A percentile compares a stretch with the other conserved stretches of the same genome.
phyloP scores from a whole-genome alignment of 108 stramenopile species.

The Cyclotella atomus region DNA sequence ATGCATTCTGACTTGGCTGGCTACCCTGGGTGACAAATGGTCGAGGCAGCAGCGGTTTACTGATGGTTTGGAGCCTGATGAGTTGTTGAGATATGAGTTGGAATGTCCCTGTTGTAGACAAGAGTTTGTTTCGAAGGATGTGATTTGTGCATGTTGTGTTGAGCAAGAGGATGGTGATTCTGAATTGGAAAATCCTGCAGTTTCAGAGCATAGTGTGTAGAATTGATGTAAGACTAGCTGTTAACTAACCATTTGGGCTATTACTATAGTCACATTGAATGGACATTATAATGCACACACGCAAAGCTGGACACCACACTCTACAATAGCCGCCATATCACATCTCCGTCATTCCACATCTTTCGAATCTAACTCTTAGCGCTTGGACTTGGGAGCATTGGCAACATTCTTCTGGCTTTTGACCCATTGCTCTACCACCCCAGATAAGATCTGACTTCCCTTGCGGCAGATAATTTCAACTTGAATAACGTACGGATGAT shows the following conservation, averaged over 20 bases:
- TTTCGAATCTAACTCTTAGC: too few species aligned
- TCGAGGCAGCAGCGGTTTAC: slow-evolving; percentile 12
- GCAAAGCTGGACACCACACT: too few species aligned
- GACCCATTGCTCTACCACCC: slow-evolving; percentile 7
- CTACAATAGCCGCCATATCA: too few species aligned
- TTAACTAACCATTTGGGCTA: too few species aligned
- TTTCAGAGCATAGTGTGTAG: slow-evolving; percentile 2
- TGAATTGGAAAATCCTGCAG: background rate
- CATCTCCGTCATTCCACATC: too few species aligned
- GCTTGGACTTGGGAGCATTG: background rate
- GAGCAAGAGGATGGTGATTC: background rate
- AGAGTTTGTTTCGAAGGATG: slow-evolving; percentile 16
- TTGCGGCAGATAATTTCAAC: slow-evolving; percentile 12
- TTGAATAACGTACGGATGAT: background rate
- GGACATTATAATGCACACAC: too few species aligned
- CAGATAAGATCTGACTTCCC: slow-evolving; percentile 10
- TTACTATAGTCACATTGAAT: too few species aligned
- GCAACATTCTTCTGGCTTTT: background rate
- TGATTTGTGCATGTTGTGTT: background rate
- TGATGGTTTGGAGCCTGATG: background rate
- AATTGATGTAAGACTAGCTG: too few species aligned
- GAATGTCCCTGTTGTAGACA: slow-evolving; percentile 54
- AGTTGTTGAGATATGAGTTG: slow-evolving; percentile 18
- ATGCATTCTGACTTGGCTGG: slow-evolving; percentile 43
- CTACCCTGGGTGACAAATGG: slow-evolving; percentile 5